Evolutionary conservation across 108 stramenopile genomes (phyloP), one percentile per base, ranked within the genome.

Genomic region (Cyclostephanos invisitatus): DNA sequence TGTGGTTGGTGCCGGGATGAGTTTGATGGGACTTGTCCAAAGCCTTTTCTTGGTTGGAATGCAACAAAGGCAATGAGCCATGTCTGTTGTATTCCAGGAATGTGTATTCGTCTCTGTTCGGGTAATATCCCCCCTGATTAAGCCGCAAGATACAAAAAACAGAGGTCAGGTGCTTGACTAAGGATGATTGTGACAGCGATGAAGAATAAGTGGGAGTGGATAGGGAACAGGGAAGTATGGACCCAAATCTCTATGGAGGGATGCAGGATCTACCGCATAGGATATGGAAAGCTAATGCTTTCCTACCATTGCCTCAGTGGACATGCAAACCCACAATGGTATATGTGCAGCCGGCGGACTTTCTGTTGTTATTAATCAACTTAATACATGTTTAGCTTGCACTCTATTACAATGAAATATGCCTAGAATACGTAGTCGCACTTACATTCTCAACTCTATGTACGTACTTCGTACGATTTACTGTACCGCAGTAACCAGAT

Each of bases 181-280:
- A 53, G 51, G 51, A 53, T 53, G 51, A 53, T 53, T 53, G 51
- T 10, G 51, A 53, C 51, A 53, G 51, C 51, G 51, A 53, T 53
- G 51, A 53, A 53, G 51, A 53, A 50, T 20, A 53, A 53, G 51
- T 53, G 51, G 51, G 51, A 53, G 51, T 53, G 51, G 51, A 25
- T 53, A 8, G 51, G 51, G 51, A 53, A 10, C 51, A 53, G 18
- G 18, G 24, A 53, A 53, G 51, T 53, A 53, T 53, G 51, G 51
- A 53, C 51, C 51, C 51, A 25, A 50, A 53, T 53, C 51, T 20
- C 51, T 53, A 53, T 53, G 51, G 51, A 53, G 51, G 49, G 49
- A 50, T 5, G 49, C 49, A 21, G 49, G 49, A 10, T 20, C 51
- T 53, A 53, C 51, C 7, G 51, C 51, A 53, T 53, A 53, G 51